Base-by-base conservation (phyloP, 2,329 filamentous ascomycete genomes). In the Talaromyces funiculosus region DNA sequence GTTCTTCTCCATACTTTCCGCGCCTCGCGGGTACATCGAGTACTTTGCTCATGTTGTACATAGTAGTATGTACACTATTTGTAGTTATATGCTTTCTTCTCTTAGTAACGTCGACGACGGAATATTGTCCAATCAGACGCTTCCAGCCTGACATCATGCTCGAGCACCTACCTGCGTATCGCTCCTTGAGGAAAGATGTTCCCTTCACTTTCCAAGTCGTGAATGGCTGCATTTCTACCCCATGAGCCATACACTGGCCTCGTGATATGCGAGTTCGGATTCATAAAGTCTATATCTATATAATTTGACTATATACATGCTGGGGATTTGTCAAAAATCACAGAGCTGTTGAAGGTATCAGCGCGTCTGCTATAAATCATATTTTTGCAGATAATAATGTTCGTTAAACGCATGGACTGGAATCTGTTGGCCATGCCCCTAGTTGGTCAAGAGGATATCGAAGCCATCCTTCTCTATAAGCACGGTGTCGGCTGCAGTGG, bases 401-500 rank as follows among this genome's bases (percentile, higher is more conserved):
- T 55, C 51, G 22, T 20, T 14, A 20, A 31, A 33, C 24, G 4
- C 16, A 16, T 29, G 22, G 6, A 3, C 7, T 6, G 4, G 12
- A 47, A 47, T 16, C 35, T 9, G 29, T 22, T 20, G 26, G 45
- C 4, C 26, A 26, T 31, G 43, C 8, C 40, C 33, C 20, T 45
- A 53, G 75, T 68, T 83, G 33, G 76, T 75, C 61, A 87, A 69
- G 49, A 86, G 69, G 64, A 87, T 85, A 65, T 86, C 81, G 67
- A 85, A 85, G n/a, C 84, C 83, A 63, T 84, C 84, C 64, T 83
- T 81, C 38, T 77, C 72, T 42, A 84, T 86, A 71, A 76, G 80
- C 63, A 80, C 81, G 61, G 74, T 76, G 60, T 84, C 82, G n/a
- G 76, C 75, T 55, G 77, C 68, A 63, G 77, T 79, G 2, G 81